A percentile compares a stretch with the other conserved stretches of the same genome.
Conservation (phyloP, 192 early-diverging fungal species). For the Coemansia sp. region DNA sequence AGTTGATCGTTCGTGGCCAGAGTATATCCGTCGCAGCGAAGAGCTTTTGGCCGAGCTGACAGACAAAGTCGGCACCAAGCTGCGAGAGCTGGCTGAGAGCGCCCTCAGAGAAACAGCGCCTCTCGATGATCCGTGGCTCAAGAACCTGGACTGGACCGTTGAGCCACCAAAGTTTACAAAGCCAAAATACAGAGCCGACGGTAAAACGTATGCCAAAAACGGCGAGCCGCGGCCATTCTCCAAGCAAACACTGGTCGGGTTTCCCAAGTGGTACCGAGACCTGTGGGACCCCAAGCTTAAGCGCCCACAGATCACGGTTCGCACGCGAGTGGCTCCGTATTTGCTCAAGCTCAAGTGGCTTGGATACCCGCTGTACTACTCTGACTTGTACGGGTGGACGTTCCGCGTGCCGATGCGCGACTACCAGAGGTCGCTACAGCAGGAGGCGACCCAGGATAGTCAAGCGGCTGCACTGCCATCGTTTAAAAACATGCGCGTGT, state of each 20-base stretch:
- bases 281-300: conserved; percentile 62
- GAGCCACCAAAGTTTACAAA: conserved; percentile 52
- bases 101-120: conserved; percentile 35
- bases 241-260: conserved; percentile 52
- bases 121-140: conserved; percentile 74
- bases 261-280: conserved; percentile 80
- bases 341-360: conserved; percentile 82
- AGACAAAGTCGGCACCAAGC: conserved; percentile 43
- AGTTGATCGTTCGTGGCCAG: conserved; percentile 73
- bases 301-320: conserved; percentile 64
- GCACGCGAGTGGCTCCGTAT: conserved; percentile 74
- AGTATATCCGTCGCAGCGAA: conserved; percentile 64
- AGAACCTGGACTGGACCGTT: conserved; percentile 71
- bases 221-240: conserved; percentile 48
- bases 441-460: neutral
- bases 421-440: conserved; percentile 16
- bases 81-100: conserved; percentile 50
- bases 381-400: conserved; percentile 71
- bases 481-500: conserved; percentile 34
- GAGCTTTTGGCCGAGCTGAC: conserved; percentile 54
- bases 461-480: neutral
- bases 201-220: conserved; percentile 36
- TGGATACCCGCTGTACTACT: conserved; percentile 74
- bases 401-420: conserved; percentile 64
- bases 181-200: conserved; percentile 28